A percentile compares a stretch with the other conserved stretches of the same genome.
These are phyloP conservation scores for Ophiostoma sp. DNA, from an alignment of 2,329 filamentous ascomycete species.

Conservation along the genomic window DNA sequence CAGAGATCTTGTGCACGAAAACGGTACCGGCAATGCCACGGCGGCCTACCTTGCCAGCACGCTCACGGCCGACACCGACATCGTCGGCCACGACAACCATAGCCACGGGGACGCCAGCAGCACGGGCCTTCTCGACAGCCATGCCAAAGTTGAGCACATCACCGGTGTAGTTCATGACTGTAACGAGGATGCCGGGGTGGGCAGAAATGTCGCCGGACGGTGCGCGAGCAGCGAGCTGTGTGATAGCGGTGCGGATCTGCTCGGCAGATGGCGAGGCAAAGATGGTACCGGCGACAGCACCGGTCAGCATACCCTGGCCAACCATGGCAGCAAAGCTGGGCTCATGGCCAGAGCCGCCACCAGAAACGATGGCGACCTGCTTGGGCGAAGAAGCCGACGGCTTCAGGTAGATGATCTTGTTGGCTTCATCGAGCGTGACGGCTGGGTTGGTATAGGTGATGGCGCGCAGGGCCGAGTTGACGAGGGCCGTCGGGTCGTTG, in stretches of 20 bases:
- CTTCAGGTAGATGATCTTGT: constrained; percentile 79
- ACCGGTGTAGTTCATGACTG: constrained; percentile 92
- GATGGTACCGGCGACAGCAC: constrained; percentile 78
- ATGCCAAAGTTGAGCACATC: constrained; percentile 90
- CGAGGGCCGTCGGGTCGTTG: constrained; percentile 72
- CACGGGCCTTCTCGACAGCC: constrained; percentile 85
- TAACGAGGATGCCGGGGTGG: constrained; percentile 65
- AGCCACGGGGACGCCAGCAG: constrained; percentile 68
- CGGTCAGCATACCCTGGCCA: constrained; percentile 71
- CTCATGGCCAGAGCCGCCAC: constrained; percentile 86
- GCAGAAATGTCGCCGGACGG: constrained; percentile 44
- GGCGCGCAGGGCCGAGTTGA: constrained; percentile 68
- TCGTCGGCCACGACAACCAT: constrained; percentile 93
- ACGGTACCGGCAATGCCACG: constrained; percentile 89
- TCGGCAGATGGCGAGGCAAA: constrained; percentile 71
- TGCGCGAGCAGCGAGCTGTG: constrained; percentile 56
- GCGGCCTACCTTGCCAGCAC: constrained; percentile 85
- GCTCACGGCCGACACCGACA: constrained; percentile 74
- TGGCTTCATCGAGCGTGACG: constrained; percentile 66
- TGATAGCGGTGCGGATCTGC: constrained; percentile 73
- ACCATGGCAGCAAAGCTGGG: constrained; percentile 84
- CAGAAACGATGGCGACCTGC: constrained; percentile 76
- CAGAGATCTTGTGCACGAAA: constrained; percentile 83
- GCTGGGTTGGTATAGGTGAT: constrained; percentile 81
- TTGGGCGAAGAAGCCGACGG: constrained; percentile 38